phyloP scores from a whole-genome alignment of 371 early-diverging fungal genomes.

The Cladochytrium tenue region DNA sequence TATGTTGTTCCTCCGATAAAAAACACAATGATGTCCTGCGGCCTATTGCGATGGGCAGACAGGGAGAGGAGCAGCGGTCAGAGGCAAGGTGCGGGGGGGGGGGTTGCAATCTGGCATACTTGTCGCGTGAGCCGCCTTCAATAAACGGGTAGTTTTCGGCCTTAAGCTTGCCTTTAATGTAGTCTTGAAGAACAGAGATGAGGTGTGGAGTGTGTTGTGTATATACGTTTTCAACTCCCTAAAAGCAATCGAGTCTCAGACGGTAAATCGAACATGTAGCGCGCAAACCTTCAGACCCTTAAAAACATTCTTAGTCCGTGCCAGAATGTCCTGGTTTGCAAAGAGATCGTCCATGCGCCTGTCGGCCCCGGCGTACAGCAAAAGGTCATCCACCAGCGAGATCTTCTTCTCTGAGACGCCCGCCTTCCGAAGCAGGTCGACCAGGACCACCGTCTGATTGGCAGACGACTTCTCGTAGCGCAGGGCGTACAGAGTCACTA shows the following conservation, averaged over 20 bases:
- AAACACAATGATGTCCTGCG: constrained; percentile 91
- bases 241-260: neutral
- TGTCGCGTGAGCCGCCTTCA: constrained; percentile 64
- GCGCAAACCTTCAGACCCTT: constrained; percentile 73
- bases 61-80: too few relatives aligned
- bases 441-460: constrained; percentile 67
- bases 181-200: constrained; percentile 70
- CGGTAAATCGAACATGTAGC: neutral
- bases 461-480: constrained; percentile 81
- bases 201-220: constrained; percentile 92
- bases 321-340: constrained; percentile 78
- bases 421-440: constrained; percentile 65
- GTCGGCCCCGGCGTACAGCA: constrained; percentile 77
- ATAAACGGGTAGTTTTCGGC: constrained; percentile 79
- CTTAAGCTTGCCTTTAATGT: constrained; percentile 79
- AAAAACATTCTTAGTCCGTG: constrained; percentile 77
- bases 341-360: constrained; percentile 88
- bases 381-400: constrained; percentile 69
- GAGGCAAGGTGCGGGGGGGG: too few relatives aligned
- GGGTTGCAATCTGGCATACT: constrained; percentile 52
- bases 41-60: constrained; percentile 54
- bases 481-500: constrained; percentile 83
- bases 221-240: constrained; percentile 97
- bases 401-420: constrained; percentile 72
- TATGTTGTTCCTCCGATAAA: constrained; percentile 91